Conservation (phyloP, 1,139 yeast genomes). For the Candida neerlandica region DNA sequence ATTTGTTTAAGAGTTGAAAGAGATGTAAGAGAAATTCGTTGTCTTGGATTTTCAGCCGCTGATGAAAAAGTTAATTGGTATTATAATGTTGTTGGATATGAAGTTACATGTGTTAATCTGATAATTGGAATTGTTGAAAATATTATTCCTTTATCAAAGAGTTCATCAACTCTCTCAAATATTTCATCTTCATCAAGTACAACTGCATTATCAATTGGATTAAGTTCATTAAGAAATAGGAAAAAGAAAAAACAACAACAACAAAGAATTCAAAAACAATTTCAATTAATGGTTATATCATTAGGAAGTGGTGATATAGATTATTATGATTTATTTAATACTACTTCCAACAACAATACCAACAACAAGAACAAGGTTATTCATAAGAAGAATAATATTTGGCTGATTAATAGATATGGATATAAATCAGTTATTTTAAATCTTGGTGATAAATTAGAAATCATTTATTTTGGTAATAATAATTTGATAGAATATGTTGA, state of each 20-base stretch:
- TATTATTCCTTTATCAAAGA: neutral
- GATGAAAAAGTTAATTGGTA: constrained; percentile 72
- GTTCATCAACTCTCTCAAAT: neutral
- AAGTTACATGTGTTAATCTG: constrained; percentile 73
- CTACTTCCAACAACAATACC: neutral
- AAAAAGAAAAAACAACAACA: neutral
- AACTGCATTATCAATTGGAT: constrained; percentile 18
- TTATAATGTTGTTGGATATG: constrained; percentile 72
- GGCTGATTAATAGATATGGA: constrained; percentile 53
- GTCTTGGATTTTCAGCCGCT: constrained; percentile 79
- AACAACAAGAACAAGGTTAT: neutral
- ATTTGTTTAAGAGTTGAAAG: constrained; percentile 89
- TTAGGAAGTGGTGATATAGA: constrained; percentile 4
- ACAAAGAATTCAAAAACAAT: constrained; percentile 17
- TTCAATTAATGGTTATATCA: constrained; percentile 49
- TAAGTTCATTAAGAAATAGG: constrained; percentile 23
- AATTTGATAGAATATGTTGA: constrained; percentile 35
- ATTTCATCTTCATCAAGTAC: neutral
- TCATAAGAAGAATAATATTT: neutral
- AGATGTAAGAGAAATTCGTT: constrained; percentile 88
- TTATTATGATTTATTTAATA: neutral
- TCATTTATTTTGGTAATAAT: constrained; percentile 70
- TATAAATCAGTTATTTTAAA: constrained; percentile 75
- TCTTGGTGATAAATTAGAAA: constrained; percentile 71
- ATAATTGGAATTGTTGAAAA: constrained; percentile 64